Base-by-base conservation (phyloP, 2,329 filamentous ascomycete genomes). In the Spiromastix sp. region DNA sequence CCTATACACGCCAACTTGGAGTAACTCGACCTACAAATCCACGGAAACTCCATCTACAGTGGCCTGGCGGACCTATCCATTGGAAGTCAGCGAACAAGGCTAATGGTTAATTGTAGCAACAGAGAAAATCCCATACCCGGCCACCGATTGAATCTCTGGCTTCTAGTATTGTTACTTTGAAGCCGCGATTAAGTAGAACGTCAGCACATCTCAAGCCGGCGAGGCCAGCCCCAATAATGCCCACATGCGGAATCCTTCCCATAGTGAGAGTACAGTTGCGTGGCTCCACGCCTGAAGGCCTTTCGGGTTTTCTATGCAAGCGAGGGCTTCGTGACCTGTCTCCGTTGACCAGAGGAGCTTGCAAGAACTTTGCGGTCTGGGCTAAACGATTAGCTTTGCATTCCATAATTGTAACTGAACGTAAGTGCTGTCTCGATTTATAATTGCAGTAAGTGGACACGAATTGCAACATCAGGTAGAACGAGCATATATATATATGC, bases 141-240 rank as follows among this genome's bases (percentile, higher is more conserved):
- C 75, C 75, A 9, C 75, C 75, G 38, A 77, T 55, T 13, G 74
- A 61, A 50, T 74, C 52, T 36, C 74, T 62, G 2, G 69, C 75
- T 52, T 79, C 75, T 10, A 77, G 57, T 11, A 79, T 69, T 0
- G 74, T 78, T 16, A 78, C 73, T 42, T 63, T 61, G 24, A 65
- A 60, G 6, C 72, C 74, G 47, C 68, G 66, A 37, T 70, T 63
- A 3, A 72, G 51, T 5, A 79, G 57, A 10, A 77, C 57, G 41
- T 76, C 72, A 22, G 74, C 72, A 47, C 71, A 76, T 48, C 73
- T 62, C 13, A 79, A 51, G 1, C 74, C 74, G 8, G 74, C 67
- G 15, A 79, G 58, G 8, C 75, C 75, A 24, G 73, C 73, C 12
- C 75, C 75, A 7, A 79, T 63, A 17, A 79, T 57, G 28, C 72